A percentile compares a stretch with the other conserved stretches of the same genome.
Conservation (phyloP, 73 alveolate genomes). For the Urostyla sp. region DNA sequence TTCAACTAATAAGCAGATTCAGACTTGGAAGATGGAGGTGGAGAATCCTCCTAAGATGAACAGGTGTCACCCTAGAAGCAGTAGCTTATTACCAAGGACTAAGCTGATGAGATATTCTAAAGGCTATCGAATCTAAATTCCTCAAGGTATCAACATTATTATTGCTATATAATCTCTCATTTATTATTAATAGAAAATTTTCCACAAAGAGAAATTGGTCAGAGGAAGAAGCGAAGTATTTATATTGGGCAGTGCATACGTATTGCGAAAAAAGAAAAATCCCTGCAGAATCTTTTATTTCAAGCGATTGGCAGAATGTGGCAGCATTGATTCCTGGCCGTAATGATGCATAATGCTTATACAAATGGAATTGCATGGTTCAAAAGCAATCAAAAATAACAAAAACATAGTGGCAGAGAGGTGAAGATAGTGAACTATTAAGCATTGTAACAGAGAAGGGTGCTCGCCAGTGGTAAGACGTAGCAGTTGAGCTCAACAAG, state of each 20-base stretch:
- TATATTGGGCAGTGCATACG: conserved; percentile 51
- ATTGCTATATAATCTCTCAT: too few relatives aligned
- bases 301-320: conserved; percentile 59
- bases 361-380: conserved; percentile 51
- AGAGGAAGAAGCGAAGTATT: conserved; percentile 40
- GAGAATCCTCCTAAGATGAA: too few relatives aligned
- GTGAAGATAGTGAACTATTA: conserved; percentile 66
- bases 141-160: background rate
- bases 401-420: conserved; percentile 29
- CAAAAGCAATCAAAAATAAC: conserved; percentile 27
- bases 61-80: too few relatives aligned
- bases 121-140: background rate
- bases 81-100: background rate
- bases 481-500: conserved; percentile 63
- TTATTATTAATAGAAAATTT: conserved; percentile 22
- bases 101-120: background rate
- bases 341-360: conserved; percentile 49
- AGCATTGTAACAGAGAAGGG: conserved; percentile 44
- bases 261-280: conserved; percentile 43
- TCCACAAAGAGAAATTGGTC: conserved; percentile 55
- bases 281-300: conserved; percentile 16
- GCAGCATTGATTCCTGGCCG: conserved; percentile 55
- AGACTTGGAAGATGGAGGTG: too few relatives aligned
- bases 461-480: conserved; percentile 60
- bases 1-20: too few relatives aligned